Conservation (phyloP, 768 basidiomycete species). For the Tylopilus vinaceipallidus region DNA sequence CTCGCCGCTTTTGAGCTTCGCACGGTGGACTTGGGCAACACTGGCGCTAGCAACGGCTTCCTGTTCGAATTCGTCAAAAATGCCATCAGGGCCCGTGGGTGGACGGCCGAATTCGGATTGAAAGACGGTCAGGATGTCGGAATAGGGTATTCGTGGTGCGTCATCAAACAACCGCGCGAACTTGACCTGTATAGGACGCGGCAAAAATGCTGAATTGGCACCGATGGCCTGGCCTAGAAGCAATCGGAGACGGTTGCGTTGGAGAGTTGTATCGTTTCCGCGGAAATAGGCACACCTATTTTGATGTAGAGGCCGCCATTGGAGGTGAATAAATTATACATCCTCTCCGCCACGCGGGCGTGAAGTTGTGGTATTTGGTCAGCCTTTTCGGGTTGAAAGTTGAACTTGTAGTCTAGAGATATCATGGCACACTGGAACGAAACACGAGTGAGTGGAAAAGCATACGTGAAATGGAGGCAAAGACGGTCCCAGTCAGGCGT, state of each 20-base stretch:
- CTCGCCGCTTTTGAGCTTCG: slow-evolving; percentile 48
- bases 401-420: slow-evolving; percentile 82
- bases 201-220: slow-evolving; percentile 83
- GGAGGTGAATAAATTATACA: slow-evolving; percentile 72
- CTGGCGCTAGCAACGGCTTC: slow-evolving; percentile 82
- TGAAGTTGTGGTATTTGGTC: slow-evolving; percentile 79
- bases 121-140: slow-evolving; percentile 66
- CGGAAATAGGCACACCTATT: slow-evolving; percentile 49
- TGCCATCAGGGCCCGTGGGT: slow-evolving; percentile 62
- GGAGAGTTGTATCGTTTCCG: background rate
- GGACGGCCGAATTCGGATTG: slow-evolving; percentile 63
- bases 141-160: slow-evolving; percentile 81
- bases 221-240: slow-evolving; percentile 68
- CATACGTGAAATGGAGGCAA: background rate
- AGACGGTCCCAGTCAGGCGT: background rate
- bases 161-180: slow-evolving; percentile 86
- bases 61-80: slow-evolving; percentile 79
- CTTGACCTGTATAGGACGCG: slow-evolving; percentile 76
- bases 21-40: slow-evolving; percentile 90
- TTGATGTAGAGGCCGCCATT: slow-evolving; percentile 90
- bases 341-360: slow-evolving; percentile 75
- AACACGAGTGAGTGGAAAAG: background rate
- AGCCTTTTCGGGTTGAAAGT: slow-evolving; percentile 73
- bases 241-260: background rate
- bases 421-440: slow-evolving; percentile 58